Evolutionary conservation across 2,329 filamentous ascomycete genomes (phyloP).

Genomic region (Zymoseptoria crescenta): DNA sequence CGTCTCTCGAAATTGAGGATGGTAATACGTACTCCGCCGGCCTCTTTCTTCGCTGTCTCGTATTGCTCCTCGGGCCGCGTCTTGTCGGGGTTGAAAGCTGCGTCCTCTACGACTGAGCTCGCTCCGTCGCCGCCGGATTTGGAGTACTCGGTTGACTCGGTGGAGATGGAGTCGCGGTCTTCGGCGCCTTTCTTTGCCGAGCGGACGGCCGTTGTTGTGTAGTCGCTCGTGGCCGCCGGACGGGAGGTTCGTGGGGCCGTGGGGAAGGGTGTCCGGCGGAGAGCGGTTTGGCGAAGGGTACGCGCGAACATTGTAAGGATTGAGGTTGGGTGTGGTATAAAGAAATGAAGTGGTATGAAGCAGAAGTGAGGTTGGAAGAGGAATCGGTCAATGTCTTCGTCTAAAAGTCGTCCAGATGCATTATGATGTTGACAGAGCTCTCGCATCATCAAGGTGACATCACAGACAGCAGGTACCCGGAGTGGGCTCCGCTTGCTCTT

Average conservation of each 20-base stretch:
- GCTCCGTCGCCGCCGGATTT: slow-evolving; percentile 58
- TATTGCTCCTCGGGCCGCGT: slow-evolving; percentile 59
- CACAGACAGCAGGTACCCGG: background rate
- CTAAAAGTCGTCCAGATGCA: background rate
- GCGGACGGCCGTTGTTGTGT: slow-evolving; percentile 17
- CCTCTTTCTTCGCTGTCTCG: slow-evolving; percentile 31
- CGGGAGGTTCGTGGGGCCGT: slow-evolving; percentile 4
- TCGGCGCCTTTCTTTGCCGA: slow-evolving; percentile 37
- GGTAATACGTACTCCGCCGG: slow-evolving; percentile 11
- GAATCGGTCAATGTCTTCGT: background rate
- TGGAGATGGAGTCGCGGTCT: slow-evolving; percentile 53
- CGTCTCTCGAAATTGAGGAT: background rate
- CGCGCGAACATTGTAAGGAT: slow-evolving; percentile 7
- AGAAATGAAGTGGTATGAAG: too few species aligned
- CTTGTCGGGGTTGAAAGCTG: slow-evolving; percentile 61
- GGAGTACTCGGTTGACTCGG: slow-evolving; percentile 58
- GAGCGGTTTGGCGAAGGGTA: slow-evolving; percentile 7
- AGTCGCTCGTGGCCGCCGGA: slow-evolving; percentile 8
- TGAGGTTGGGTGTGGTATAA: background rate
- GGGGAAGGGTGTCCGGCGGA: slow-evolving; percentile 1
- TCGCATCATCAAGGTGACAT: background rate
- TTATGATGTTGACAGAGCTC: background rate
- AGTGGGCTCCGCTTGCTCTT: background rate
- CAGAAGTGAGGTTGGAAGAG: background rate
- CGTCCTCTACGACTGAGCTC: slow-evolving; percentile 47